phyloP scores from a whole-genome alignment of 345 rosid genomes.

The Orychophragmus violaceus region DNA sequence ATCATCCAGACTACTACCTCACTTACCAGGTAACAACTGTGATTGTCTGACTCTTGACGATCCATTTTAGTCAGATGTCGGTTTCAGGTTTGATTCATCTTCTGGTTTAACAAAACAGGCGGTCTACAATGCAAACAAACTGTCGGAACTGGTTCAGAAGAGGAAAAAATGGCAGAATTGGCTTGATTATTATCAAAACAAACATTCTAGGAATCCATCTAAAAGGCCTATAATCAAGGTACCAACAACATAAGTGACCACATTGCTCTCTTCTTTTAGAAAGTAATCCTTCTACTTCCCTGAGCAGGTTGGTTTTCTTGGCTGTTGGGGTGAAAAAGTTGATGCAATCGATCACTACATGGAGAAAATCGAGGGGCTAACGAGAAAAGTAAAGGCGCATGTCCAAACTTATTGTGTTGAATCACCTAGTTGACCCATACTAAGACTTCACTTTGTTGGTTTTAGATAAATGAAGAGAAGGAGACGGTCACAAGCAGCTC shows the following conservation, averaged over 20 bases:
- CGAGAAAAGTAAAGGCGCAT: constrained; percentile 38
- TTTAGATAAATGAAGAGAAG: constrained; percentile 66
- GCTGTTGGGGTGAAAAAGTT: constrained; percentile 58
- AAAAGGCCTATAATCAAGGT: constrained; percentile 59
- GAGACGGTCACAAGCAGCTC: constrained; percentile 44
- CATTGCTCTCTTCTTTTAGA: background rate
- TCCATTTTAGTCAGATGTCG: background rate
- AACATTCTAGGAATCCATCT: constrained; percentile 55
- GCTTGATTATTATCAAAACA: constrained; percentile 79
- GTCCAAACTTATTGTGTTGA: background rate
- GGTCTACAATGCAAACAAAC: constrained; percentile 66
- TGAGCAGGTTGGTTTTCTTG: constrained; percentile 65
- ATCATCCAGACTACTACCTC: constrained; percentile 79
- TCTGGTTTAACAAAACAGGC: constrained; percentile 39
- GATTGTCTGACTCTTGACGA: background rate
- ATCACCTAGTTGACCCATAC: background rate
- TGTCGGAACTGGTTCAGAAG: constrained; percentile 53
- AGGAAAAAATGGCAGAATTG: constrained; percentile 71
- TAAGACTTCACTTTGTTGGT: background rate
- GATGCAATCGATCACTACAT: constrained; percentile 71
- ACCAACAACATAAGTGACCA: background rate
- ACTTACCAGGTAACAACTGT: constrained; percentile 65
- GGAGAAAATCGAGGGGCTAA: constrained; percentile 54
- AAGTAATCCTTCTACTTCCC: constrained; percentile 9
- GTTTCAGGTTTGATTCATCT: background rate